Evolutionary conservation across 225 moss, liverwort and hornwort genomes (phyloP).

Genomic region (Antitrichia curtipendula): DNA sequence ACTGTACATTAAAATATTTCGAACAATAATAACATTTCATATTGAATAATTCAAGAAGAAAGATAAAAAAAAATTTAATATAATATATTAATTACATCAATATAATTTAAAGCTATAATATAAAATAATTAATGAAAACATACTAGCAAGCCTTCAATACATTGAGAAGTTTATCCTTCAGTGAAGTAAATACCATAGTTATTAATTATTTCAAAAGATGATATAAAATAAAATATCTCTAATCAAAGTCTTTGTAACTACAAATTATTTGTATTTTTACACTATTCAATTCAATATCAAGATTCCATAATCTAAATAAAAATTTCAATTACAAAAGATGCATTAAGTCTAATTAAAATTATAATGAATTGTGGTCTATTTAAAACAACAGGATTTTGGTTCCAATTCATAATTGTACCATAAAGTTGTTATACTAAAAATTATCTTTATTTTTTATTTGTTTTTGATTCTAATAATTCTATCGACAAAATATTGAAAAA

Average conservation of each 20-base stretch:
- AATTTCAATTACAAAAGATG: no score
- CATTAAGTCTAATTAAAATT: background rate
- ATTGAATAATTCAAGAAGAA: fast-evolving
- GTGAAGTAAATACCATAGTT: background rate
- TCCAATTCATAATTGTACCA: background rate
- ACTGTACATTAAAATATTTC: slow-evolving; percentile 1
- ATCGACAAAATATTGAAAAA: background rate
- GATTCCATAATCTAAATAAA: background rate
- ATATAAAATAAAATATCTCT: background rate
- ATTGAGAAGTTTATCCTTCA: background rate
- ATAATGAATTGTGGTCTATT: background rate
- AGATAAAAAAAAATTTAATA: background rate
- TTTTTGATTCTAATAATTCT: background rate
- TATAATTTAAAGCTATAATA: background rate
- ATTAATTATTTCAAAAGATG: background rate
- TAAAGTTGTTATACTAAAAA: no score
- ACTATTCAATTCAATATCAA: background rate
- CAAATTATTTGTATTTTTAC: background rate
- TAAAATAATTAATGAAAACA: background rate
- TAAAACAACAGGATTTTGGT: background rate
- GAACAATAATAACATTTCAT: background rate
- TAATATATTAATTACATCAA: background rate
- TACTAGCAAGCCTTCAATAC: background rate
- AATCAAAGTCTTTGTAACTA: no score
- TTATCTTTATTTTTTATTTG: background rate